Conservation (phyloP, 78 protist genomes). For the Salpingoeca rosetta region DNA sequence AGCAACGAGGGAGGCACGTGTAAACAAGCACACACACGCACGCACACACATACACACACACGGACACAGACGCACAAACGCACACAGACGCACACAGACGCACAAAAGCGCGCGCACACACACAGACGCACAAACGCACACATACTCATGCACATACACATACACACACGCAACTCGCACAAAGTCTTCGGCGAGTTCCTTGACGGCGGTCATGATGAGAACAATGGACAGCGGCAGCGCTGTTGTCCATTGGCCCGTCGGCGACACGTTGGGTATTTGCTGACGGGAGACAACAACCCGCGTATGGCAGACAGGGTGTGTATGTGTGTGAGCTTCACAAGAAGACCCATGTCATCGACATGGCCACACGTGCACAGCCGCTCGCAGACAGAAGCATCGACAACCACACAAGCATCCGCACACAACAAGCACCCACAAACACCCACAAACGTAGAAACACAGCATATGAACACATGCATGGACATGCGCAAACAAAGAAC, state of each 20-base stretch:
- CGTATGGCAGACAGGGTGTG: too few species aligned
- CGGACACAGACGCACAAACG: too few species aligned
- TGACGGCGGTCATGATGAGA: slow-evolving; percentile 53
- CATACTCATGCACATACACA: neutral
- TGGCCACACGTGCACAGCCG: too few species aligned
- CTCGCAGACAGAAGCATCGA: too few species aligned
- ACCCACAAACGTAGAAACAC: too few species aligned
- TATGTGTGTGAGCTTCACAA: neutral
- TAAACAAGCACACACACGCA: too few species aligned
- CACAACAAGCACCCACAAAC: too few species aligned
- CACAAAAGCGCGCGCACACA: too few species aligned
- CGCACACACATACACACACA: too few species aligned
- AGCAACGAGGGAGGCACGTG: too few species aligned
- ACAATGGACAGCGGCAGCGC: slow-evolving; percentile 61
- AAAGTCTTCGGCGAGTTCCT: slow-evolving; percentile 68
- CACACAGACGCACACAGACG: too few species aligned
- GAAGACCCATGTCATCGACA: too few species aligned
- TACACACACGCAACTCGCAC: slow-evolving; percentile 40
- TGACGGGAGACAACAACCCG: slow-evolving; percentile 3
- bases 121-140: neutral
- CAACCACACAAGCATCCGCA: neutral
- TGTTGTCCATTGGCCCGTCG: slow-evolving; percentile 68
- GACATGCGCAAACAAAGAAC: neutral
- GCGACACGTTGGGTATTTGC: slow-evolving; percentile 67
- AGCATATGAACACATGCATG: neutral